Base-by-base conservation (phyloP, 768 basidiomycete genomes). In the Hygrocybe coccinea region DNA sequence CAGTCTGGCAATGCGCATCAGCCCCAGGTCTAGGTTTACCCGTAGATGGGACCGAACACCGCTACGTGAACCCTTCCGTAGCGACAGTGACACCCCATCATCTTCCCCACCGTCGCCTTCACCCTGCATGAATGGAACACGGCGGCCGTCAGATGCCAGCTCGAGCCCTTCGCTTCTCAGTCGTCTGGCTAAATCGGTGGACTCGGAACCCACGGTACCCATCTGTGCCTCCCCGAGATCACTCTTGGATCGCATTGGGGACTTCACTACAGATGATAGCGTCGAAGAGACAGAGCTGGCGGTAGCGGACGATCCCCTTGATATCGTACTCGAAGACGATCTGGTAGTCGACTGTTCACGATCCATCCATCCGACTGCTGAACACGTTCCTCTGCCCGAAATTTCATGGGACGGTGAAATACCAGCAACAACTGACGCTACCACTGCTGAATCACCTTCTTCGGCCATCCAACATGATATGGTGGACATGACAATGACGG, bases 1-100 rank as follows among this genome's bases (percentile, higher is more conserved):
- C 29, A 46, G 44, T 22, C 44, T 46, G 44, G 44, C 44, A 22
- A 46, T 46, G 44, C 44, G 44, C 21, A n/a, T 46, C 44, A 46
- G 44, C 44, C 21, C 44, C 14, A 14, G 15, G 38, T 41, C 38
- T 11, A 41, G 38, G 5, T 5, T 15, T 14, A 9, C 9, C 36
- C 9, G n/a, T n/a, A n/a, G 36, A 9, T 37, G 38, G 38, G 38
- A 41, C 11, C 19, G 5, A 19, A 41, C 14, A 3, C 38, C 5
- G 19, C 14, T 19, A 3, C 14, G 11, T 3, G 38, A 41, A 14
- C 15, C 38, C 38, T 41, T 41, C 3, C 5, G 38, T 19, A 41
- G 38, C 38, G 19, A 19, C 38, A 41, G 5, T 19, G 5, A 19
- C 10, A 24, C 46, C n/a, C 29, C 49, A 15, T 50, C 49, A 37